Evolutionary conservation across 169 alveolate species (phyloP).

Genomic region (Cystoisospora suis): DNA sequence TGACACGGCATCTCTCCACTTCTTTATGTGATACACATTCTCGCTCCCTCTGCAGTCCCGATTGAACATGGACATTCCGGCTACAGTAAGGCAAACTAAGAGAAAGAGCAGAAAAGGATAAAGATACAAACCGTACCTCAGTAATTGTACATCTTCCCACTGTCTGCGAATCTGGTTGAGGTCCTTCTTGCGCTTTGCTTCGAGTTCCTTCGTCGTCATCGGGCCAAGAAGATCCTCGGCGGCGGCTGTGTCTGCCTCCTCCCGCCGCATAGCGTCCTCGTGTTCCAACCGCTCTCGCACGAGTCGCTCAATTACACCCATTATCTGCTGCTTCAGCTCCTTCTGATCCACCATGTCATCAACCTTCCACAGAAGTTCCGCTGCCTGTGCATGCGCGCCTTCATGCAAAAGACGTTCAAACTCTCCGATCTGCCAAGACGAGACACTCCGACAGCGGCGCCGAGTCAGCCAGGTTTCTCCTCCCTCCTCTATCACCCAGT

Average conservation of each 20-base stretch:
- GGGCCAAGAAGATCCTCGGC: not conserved
- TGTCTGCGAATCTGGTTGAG: not conserved
- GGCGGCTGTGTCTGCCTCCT: not conserved
- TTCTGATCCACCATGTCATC: not conserved
- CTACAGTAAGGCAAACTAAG: too few species aligned
- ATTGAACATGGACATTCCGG: too few species aligned
- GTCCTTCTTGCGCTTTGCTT: not conserved
- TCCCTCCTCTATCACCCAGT: too few species aligned
- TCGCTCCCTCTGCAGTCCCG: too few species aligned
- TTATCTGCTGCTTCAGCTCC: conserved; percentile 18
- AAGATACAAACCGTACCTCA: conserved; percentile 1
- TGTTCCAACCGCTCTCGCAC: not conserved
- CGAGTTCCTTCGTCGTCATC: not conserved
- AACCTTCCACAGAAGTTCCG: not conserved
- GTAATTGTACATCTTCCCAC: conserved; percentile 17
- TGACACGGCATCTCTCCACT: too few species aligned
- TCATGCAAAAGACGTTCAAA: conserved; percentile 10
- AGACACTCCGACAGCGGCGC: too few species aligned
- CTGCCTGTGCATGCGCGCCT: not conserved
- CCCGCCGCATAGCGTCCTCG: not conserved
- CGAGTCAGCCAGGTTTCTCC: too few species aligned
- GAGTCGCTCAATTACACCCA: not conserved
- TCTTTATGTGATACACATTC: too few species aligned
- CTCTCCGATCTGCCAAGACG: not conserved
- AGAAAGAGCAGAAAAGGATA: too few species aligned